These are phyloP conservation scores for Fusarium compactum DNA, from an alignment of 2,329 filamentous ascomycete species.

Conservation along the genomic window DNA sequence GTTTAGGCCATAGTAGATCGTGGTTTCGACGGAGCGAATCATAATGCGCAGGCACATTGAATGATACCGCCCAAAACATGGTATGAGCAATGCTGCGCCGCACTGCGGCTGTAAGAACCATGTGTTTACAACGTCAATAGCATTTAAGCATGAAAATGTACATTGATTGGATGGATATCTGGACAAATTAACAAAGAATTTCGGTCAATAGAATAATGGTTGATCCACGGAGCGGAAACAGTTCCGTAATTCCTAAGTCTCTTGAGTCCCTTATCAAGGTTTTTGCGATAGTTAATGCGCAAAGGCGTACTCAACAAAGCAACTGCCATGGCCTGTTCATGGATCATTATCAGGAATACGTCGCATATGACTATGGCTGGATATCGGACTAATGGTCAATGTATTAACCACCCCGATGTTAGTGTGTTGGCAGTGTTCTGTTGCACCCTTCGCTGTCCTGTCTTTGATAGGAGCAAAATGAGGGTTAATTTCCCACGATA, in stretches of 20 bases:
- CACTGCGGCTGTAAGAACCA: neutral
- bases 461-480: neutral
- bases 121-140: neutral
- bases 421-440: neutral
- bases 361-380: neutral
- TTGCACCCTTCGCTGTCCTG: neutral
- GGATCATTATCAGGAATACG: neutral
- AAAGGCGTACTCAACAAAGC: neutral
- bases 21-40: conserved; percentile 4
- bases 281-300: neutral
- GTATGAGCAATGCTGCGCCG: neutral
- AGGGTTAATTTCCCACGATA: neutral
- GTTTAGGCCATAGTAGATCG: conserved; percentile 1
- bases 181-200: conserved; percentile 11
- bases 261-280: neutral
- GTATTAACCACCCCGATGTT: neutral
- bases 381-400: neutral
- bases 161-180: neutral
- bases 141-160: neutral
- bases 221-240: conserved; percentile 11
- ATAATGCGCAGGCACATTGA: conserved; percentile 1
- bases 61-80: conserved; percentile 6
- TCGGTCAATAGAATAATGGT: neutral
- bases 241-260: neutral
- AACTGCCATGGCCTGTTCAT: neutral